Evolutionary conservation across 805 yeast genomes (phyloP).

Genomic region (Yamadazyma paraphyllophila): DNA sequence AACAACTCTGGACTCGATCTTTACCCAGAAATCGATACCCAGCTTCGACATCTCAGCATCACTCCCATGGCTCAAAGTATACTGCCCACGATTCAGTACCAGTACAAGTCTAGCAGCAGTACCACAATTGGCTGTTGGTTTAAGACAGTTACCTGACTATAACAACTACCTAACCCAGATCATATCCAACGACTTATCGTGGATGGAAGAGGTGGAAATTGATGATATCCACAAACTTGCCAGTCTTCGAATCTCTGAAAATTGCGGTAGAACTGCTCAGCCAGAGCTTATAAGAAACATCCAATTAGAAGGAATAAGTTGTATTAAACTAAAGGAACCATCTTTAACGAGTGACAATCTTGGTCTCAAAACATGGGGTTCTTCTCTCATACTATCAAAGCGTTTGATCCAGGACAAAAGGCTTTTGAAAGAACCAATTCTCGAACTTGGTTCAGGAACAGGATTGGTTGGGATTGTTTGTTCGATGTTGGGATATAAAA

Average conservation of each 20-base stretch:
- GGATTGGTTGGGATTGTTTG: slow-evolving; percentile 83
- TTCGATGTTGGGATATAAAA: slow-evolving; percentile 46
- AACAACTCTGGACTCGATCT: slow-evolving; percentile 10
- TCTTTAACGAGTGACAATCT: slow-evolving; percentile 81
- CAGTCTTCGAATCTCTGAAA: slow-evolving; percentile 68
- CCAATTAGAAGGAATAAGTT: slow-evolving; percentile 36
- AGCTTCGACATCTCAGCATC: slow-evolving; percentile 22
- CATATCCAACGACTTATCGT: slow-evolving; percentile 46
- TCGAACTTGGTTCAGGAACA: slow-evolving; percentile 95
- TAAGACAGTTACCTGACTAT: slow-evolving; percentile 32
- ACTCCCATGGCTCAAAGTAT: slow-evolving; percentile 43
- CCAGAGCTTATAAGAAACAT: slow-evolving; percentile 69
- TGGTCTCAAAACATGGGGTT: slow-evolving; percentile 96
- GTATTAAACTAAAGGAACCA: slow-evolving; percentile 63
- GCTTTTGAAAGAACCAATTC: slow-evolving; percentile 29
- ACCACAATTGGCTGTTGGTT: slow-evolving; percentile 25
- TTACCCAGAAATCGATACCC: slow-evolving; percentile 34
- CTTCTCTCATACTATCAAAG: slow-evolving; percentile 68
- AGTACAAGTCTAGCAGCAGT: slow-evolving; percentile 20
- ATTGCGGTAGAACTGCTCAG: slow-evolving; percentile 81
- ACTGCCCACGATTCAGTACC: slow-evolving; percentile 33
- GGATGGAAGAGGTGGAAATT: slow-evolving; percentile 41
- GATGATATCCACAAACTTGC: slow-evolving; percentile 52
- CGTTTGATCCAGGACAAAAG: slow-evolving; percentile 38
- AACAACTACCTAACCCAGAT: slow-evolving; percentile 50